Base-by-base conservation (phyloP, 148 eudicot genomes). In the Vaccinium corymbosum region DNA sequence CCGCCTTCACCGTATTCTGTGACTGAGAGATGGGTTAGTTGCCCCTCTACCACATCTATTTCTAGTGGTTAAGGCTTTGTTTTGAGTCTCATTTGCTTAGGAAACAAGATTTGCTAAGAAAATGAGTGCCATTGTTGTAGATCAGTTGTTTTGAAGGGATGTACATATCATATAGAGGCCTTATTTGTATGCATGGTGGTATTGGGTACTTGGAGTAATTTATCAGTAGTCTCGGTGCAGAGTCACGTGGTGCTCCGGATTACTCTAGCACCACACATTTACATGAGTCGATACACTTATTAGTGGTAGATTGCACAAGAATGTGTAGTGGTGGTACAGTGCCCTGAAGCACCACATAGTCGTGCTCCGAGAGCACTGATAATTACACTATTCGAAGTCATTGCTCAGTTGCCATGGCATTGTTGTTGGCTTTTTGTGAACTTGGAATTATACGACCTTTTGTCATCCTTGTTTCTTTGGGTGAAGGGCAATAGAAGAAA, bases 11-110 rank as follows among this genome's bases (percentile, higher is more conserved):
- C 72, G 13, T 5, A 25, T 66, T 25, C 35, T 3, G 72, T 27
- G 72, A 66, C 72, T 12, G 72, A 15, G 25, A 11, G 27, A 66
- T 66, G 35, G 35, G 72, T 66, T 10, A 66, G 72, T 66, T 25
- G 72, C 16, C 11, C 72, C 10, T 66, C 72, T 25, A 27, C 72
- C 72, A 25, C 72, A 27, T 66, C 72, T 3, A 9, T 66, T 66
- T 66, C 72, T 66, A 66, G 72, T 66, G 35, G 15, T 66, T 66
- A 66, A 66, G 72, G 72, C 72, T 64, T 64, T 64, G 9, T 64
- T 22, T 22, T 64, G 29, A 22, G 22, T 64, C 29, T 27, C 35
- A 25, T 66, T 66, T 27, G 12, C 72, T 66, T 27, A 0, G 46
- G 27, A 8, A 20, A n/a, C 9, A 20, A 1, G 27, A 62, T 62